Conservation (phyloP, 208 protist species). For the Trypanosoma grayi region DNA sequence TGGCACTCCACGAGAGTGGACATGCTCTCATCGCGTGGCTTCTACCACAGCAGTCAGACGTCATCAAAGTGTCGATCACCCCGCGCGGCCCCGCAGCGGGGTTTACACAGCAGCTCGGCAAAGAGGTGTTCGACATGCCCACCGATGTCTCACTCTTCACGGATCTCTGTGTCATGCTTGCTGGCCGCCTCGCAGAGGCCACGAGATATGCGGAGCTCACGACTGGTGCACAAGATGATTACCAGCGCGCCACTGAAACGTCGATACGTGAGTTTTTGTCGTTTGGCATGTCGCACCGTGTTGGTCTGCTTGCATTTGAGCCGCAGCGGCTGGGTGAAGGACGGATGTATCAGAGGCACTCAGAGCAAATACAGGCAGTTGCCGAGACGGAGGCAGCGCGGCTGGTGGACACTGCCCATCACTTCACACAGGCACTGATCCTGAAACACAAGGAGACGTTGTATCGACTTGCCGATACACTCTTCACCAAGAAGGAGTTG, state of each 20-base stretch:
- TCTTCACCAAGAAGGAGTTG: slow-evolving; percentile 75
- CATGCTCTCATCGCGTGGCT: slow-evolving; percentile 95
- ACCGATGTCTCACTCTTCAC: slow-evolving; percentile 92
- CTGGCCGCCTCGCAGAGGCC: slow-evolving; percentile 95
- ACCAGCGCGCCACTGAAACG: slow-evolving; percentile 86
- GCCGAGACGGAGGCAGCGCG: slow-evolving; percentile 70
- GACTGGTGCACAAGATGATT: slow-evolving; percentile 89
- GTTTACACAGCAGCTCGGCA: slow-evolving; percentile 83
- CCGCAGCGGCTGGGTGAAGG: slow-evolving; percentile 76
- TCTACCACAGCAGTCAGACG: slow-evolving; percentile 80
- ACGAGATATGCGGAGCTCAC: slow-evolving; percentile 90
- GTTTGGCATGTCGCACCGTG: slow-evolving; percentile 75
- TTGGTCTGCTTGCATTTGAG: slow-evolving; percentile 75
- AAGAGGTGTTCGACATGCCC: slow-evolving; percentile 70
- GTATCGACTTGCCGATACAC: slow-evolving; percentile 33
- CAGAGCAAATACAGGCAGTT: slow-evolving; percentile 41
- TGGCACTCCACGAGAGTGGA: slow-evolving; percentile 95
- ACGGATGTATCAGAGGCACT: slow-evolving; percentile 72
- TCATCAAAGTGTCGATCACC: slow-evolving; percentile 97
- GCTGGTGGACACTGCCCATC: slow-evolving; percentile 51
- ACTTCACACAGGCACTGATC: slow-evolving; percentile 51
- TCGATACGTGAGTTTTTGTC: slow-evolving; percentile 67
- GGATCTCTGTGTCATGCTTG: slow-evolving; percentile 92
- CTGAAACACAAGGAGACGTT: slow-evolving; percentile 38
- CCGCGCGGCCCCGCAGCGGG: slow-evolving; percentile 79